These are phyloP conservation scores for Luffa acutangula DNA, from an alignment of 306 rosid species.

Conservation along the genomic window DNA sequence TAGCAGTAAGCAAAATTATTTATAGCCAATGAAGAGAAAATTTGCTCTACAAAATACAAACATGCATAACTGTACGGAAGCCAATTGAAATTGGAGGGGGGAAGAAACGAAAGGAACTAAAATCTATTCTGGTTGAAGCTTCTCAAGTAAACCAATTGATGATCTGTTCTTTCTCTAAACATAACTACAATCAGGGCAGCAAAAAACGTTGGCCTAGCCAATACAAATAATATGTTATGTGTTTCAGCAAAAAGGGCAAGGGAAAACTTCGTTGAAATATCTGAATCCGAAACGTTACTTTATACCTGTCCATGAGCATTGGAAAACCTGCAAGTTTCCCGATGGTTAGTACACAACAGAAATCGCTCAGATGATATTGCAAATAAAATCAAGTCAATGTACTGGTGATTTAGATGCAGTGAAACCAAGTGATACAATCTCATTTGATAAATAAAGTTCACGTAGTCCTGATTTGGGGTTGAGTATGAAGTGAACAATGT, in stretches of 20 bases:
- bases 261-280: neutral
- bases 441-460: neutral
- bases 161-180: constrained; percentile 8
- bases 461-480: neutral
- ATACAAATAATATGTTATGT: neutral
- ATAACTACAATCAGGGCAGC: constrained; percentile 2
- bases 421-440: neutral
- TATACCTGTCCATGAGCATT: neutral
- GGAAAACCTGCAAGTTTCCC: neutral
- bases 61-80: neutral
- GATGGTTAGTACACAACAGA: neutral
- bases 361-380: neutral
- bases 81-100: neutral
- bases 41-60: neutral
- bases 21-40: neutral
- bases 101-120: neutral
- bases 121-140: neutral
- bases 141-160: neutral
- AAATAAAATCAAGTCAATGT: neutral
- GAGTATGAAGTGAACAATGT: neutral
- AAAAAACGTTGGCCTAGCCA: constrained; percentile 3
- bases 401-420: neutral
- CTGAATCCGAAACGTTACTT: constrained; percentile 3
- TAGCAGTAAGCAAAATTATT: neutral
- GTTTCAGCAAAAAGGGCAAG: neutral